Percentiles rank a stretch among this genome's conserved stretches.
Conservation (phyloP, 139 green algal species). For the Haematococcus lacustris region DNA sequence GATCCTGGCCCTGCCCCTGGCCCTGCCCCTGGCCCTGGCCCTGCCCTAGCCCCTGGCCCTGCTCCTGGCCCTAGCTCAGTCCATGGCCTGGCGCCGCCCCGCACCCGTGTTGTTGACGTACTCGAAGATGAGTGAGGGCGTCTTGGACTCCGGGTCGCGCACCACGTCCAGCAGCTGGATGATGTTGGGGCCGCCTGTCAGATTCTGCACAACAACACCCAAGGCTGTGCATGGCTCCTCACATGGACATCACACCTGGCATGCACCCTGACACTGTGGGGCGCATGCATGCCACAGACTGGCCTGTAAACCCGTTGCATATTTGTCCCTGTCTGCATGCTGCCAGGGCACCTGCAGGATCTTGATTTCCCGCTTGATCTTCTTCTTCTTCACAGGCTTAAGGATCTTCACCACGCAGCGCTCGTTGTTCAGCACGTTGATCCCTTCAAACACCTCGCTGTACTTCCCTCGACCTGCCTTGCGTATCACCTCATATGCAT, state of each 20-base stretch:
- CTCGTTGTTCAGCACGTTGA: constrained; percentile 65
- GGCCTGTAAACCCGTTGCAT: no score
- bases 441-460: constrained; percentile 97
- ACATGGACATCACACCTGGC: no score
- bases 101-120: constrained; percentile 80
- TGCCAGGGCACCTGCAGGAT: constrained; percentile 66
- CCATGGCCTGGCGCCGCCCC: not conserved
- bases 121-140: constrained; percentile 95
- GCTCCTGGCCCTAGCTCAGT: no score
- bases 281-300: no score
- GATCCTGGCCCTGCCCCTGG: no score
- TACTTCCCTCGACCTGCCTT: constrained; percentile 93
- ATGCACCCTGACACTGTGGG: no score
- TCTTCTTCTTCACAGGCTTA: constrained; percentile 79
- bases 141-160: constrained; percentile 86
- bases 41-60: no score
- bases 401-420: constrained; percentile 96
- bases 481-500: constrained; percentile 93
- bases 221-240: not conserved
- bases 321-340: not conserved
- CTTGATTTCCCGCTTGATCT: constrained; percentile 98
- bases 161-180: constrained; percentile 95
- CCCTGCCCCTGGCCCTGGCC: no score
- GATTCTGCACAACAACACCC: constrained; percentile 58
- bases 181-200: constrained; percentile 93